Base-by-base conservation (phyloP, 176 grass and related monocot species). In the Lolium perenne region DNA sequence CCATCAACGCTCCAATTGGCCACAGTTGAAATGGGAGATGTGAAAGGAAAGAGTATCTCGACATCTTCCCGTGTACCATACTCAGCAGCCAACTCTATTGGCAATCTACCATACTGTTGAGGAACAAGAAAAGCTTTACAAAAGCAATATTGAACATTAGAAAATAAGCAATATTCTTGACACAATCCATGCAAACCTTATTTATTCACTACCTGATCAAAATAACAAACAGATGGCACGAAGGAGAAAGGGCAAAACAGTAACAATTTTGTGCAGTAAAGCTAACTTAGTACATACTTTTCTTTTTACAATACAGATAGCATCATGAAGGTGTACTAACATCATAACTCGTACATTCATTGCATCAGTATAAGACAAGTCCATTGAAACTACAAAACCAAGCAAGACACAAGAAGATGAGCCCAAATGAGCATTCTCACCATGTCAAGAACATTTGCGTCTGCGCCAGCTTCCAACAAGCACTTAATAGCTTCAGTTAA, bases 11-110 rank as follows among this genome's bases (percentile, higher is more conserved):
- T 72, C 69, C 69, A 72, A 7, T 72, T 22, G 20, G 18, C 5
- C 69, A 72, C 69, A 22, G 18, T 72, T 72, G 69, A 72, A 72
- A 72, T 72, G 41, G 40, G 69, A 47, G 41, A 72, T 40, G 69
- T 88, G 23, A 60, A 65, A 80, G 87, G 84, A 76, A 90, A 89
- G 57, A 87, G 84, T 41, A 87, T 86, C 50, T 92, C 87, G 51
- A 92, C 74, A 12, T 86, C 79, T 79, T 84, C 74, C 40, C 21
- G 59, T n/a, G 84, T 79, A 61, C 87, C 87, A 14, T 74, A 76
- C 15, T 83, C 87, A 41, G 75, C 87, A 53, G 91, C 84, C 68
- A 92, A 21, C 79, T 92, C 87, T 81, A 90, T 80, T 87, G 84
- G 83, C 79, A 90, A 73, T 74, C 78, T 87, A 43, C 87, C 84